phyloP scores from a whole-genome alignment of 768 basidiomycete genomes.

The Lanmaoa pseudosensibilis region DNA sequence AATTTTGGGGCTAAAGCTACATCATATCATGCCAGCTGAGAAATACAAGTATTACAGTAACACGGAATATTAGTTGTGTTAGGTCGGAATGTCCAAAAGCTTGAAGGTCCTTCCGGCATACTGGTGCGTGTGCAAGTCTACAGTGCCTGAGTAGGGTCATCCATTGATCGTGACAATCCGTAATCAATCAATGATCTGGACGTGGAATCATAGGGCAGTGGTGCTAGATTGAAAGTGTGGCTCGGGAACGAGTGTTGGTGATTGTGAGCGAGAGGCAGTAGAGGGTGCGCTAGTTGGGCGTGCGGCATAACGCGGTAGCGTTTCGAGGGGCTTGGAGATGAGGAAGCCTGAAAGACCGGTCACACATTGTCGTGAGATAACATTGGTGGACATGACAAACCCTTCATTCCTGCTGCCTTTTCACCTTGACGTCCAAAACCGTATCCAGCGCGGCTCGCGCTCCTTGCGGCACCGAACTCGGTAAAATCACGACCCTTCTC shows the following conservation, averaged over 20 bases:
- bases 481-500: conserved; percentile 25
- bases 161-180: conserved; percentile 18
- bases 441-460: conserved; percentile 48
- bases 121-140: conserved; percentile 15
- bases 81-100: conserved; percentile 7
- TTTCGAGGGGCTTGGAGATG: conserved; percentile 61
- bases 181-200: conserved; percentile 21
- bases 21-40: conserved; percentile 18
- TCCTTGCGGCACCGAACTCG: conserved; percentile 24
- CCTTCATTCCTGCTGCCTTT: conserved; percentile 64
- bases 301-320: conserved; percentile 58
- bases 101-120: conserved; percentile 18
- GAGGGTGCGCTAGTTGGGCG: conserved; percentile 32
- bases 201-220: conserved; percentile 26
- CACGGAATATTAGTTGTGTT: conserved; percentile 5
- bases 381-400: conserved; percentile 29
- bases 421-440: conserved; percentile 84
- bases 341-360: conserved; percentile 43
- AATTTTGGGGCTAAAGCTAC: conserved; percentile 24
- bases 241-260: conserved; percentile 16
- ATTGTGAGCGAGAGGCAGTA: conserved; percentile 21
- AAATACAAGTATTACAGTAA: conserved; percentile 22
- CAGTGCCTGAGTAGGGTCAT: conserved; percentile 11
- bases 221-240: conserved; percentile 30
- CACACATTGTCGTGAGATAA: not conserved